phyloP scores from a whole-genome alignment of 345 rosid species.

The Salix purpurea region DNA sequence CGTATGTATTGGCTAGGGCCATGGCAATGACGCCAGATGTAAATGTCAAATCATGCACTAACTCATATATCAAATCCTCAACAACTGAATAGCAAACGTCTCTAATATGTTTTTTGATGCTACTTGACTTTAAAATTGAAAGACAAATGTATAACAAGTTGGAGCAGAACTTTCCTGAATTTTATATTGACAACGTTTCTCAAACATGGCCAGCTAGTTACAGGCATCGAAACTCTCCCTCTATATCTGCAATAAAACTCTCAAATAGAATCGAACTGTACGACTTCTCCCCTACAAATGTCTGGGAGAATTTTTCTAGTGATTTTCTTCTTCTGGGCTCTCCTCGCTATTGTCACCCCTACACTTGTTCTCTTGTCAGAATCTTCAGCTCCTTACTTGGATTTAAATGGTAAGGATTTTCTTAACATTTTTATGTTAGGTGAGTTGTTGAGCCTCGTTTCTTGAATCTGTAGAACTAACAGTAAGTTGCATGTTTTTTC shows the following conservation, averaged over 20 bases:
- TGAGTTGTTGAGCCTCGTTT: neutral
- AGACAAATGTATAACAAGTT: conserved; percentile 9
- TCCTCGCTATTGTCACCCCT: conserved; percentile 80
- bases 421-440: neutral
- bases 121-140: conserved; percentile 11
- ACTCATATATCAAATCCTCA: conserved; percentile 44
- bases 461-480: neutral
- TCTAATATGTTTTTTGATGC: neutral
- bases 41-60: conserved; percentile 26
- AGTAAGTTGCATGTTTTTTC: neutral
- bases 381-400: conserved; percentile 40
- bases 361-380: conserved; percentile 73
- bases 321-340: conserved; percentile 93
- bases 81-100: conserved; percentile 32
- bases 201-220: conserved; percentile 53
- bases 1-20: conserved; percentile 14
- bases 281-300: conserved; percentile 38
- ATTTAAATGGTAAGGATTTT: conserved; percentile 31
- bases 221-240: conserved; percentile 2
- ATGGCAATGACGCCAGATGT: conserved; percentile 20
- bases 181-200: conserved; percentile 14
- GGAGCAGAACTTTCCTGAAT: neutral
- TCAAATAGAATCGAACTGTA: neutral
- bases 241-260: conserved; percentile 1
- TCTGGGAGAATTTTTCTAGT: conserved; percentile 59